phyloP scores from a whole-genome alignment of 805 yeast species.

The Scheffersomyces stipitis region DNA sequence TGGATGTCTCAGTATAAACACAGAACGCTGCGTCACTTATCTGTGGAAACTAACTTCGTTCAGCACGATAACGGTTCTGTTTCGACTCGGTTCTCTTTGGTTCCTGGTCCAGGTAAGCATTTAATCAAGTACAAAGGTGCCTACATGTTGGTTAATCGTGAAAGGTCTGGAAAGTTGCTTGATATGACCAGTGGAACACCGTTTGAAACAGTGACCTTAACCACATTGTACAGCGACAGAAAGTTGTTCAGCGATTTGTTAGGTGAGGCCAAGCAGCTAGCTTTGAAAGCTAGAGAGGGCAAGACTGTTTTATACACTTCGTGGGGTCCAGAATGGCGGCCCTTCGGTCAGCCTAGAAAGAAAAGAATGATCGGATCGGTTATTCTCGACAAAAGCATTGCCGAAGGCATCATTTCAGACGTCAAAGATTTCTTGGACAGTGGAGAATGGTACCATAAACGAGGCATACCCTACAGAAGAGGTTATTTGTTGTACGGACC shows the following conservation, averaged over 20 bases:
- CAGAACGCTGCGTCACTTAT: constrained; percentile 75
- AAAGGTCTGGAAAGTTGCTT: constrained; percentile 83
- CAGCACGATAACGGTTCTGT: constrained; percentile 94
- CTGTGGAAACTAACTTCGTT: constrained; percentile 82
- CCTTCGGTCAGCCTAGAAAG: constrained; percentile 92
- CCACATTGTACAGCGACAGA: constrained; percentile 84
- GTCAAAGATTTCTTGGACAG: constrained; percentile 75
- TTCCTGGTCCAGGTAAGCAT: constrained; percentile 97
- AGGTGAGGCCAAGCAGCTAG: constrained; percentile 80
- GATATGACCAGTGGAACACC: constrained; percentile 92
- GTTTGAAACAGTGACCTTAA: constrained; percentile 91
- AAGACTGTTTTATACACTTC: constrained; percentile 91
- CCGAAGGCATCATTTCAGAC: constrained; percentile 64
- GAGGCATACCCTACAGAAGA: constrained; percentile 97
- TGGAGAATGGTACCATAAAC: constrained; percentile 88
- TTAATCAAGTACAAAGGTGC: constrained; percentile 83
- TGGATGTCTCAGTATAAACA: constrained; percentile 90
- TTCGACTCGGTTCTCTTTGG: constrained; percentile 81
- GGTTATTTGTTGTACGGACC: constrained; percentile 95
- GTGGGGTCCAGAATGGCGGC: constrained; percentile 99
- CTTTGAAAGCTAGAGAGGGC: constrained; percentile 81
- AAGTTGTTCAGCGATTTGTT: constrained; percentile 66
- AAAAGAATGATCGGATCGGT: constrained; percentile 85
- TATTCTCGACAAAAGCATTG: constrained; percentile 74
- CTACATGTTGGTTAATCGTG: constrained; percentile 83